Base-by-base conservation (phyloP, 2,329 filamentous ascomycete species). In the Xylaria sp. region DNA sequence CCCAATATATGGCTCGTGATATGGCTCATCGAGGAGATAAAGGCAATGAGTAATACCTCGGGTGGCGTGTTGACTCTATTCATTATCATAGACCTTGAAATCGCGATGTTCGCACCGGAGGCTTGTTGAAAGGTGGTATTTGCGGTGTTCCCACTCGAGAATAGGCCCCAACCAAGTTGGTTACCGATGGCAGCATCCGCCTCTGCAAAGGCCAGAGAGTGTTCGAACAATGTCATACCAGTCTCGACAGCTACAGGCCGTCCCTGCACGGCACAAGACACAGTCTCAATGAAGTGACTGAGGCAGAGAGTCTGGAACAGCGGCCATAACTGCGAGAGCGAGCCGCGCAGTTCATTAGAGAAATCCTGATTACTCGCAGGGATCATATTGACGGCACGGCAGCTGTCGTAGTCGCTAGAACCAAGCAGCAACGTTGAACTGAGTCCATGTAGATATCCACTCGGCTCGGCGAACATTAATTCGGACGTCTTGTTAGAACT, bases 191-290 rank as follows among this genome's bases (percentile, higher is more conserved):
- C 92, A 35, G 93, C 91, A 79, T 99, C 96, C 9, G 95, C 95
- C 80, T 99, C 96, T 12, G 95, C 93, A 81, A 98, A 99, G 2
- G 95, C 95, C 9, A 99, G 85, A 0, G 94, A 98, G 77, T 98
- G 94, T 78, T 99, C 96, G 75, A 98, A 97, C 1, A 98, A 87
- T 0, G 94, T 97, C 93, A 98, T 97, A 21, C 94, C 94, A 1
- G 93, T 97, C 81, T 98, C 96, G 0, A 93, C 91, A 71, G 92
- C 88, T 0, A 93, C 88, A 2, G 89, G 87, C 2, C 92, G 89
- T 37, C 95, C 95, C 79, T 97, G 93, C 6, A 98, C 86, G 10
- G 95, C 93, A 79, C 93, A 97, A 3, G 92, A 91, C 10, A 98
- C 82, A 0, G 93, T 96, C 80, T 98, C 96, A 23, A 97, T 83